phyloP scores from a whole-genome alignment of 176 grass and related monocot species.

The Oryza australiensis region DNA sequence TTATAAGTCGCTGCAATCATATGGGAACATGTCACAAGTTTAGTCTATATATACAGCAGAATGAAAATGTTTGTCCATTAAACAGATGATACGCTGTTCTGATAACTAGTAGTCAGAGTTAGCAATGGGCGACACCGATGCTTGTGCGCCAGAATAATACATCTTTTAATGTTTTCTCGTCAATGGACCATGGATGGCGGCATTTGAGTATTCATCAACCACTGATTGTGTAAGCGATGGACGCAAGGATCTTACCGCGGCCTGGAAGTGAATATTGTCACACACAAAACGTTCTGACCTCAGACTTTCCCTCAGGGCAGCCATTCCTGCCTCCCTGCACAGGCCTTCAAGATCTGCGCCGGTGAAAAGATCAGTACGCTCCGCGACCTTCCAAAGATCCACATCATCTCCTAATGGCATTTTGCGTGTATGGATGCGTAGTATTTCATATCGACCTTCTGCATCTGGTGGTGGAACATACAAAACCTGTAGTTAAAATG shows the following conservation, averaged over 20 bases:
- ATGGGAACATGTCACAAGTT: neutral
- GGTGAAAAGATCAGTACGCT: constrained; percentile 68
- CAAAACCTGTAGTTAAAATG: constrained; percentile 58
- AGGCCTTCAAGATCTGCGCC: constrained; percentile 83
- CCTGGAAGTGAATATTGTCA: constrained; percentile 53
- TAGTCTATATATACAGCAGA: neutral
- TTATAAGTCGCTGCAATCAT: too few relatives aligned
- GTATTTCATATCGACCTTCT: constrained; percentile 72
- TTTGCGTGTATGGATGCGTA: constrained; percentile 69
- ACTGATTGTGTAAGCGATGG: constrained; percentile 70
- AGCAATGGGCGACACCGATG: neutral
- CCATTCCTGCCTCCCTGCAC: constrained; percentile 79
- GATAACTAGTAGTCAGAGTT: neutral
- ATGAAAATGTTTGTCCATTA: too few relatives aligned
- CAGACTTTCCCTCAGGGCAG: constrained; percentile 66
- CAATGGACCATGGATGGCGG: constrained; percentile 34
- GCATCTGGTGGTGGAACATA: constrained; percentile 71
- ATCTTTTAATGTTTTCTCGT: constrained; percentile 32
- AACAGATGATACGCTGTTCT: neutral
- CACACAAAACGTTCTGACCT: constrained; percentile 39
- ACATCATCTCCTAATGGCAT: constrained; percentile 78
- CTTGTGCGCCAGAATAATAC: neutral
- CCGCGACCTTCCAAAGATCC: constrained; percentile 57
- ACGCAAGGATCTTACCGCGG: constrained; percentile 49
- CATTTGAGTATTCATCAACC: constrained; percentile 59